Conservation (phyloP, 2,329 filamentous ascomycete genomes). For the Beauveria bassiana region DNA sequence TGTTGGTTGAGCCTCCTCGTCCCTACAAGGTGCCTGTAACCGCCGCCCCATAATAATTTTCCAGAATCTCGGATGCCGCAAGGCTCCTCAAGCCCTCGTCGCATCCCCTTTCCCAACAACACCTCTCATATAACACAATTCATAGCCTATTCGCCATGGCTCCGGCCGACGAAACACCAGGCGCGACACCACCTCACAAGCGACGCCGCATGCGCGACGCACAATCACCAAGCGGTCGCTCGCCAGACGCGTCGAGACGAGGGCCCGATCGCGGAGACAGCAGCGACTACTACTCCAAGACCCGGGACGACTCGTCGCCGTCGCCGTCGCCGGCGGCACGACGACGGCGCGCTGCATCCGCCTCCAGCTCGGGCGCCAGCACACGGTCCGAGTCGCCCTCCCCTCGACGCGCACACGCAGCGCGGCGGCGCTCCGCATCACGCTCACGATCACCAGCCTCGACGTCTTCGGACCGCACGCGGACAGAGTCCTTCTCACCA, state of each 20-base stretch:
- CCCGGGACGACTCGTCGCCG: constrained; percentile 21
- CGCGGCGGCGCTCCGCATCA: constrained; percentile 24
- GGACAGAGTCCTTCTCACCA: constrained; percentile 22
- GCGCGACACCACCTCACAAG: constrained; percentile 23
- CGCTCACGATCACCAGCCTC: constrained; percentile 25
- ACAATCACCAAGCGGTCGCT: constrained; percentile 21
- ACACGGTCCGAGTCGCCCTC: constrained; percentile 30
- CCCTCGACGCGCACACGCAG: constrained; percentile 15
- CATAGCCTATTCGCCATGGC: constrained; percentile 19
- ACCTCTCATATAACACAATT: not conserved
- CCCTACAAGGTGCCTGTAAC: not conserved
- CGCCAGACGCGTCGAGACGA: constrained; percentile 12
- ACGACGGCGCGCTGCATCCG: constrained; percentile 21
- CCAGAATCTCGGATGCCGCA: not conserved
- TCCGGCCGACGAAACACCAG: constrained; percentile 19
- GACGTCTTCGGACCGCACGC: constrained; percentile 24
- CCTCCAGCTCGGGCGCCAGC: constrained; percentile 27
- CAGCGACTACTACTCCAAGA: constrained; percentile 20
- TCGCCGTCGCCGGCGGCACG: constrained; percentile 25
- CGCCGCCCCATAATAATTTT: constrained; percentile 8
- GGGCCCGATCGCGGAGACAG: constrained; percentile 13
- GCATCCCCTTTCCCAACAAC: not conserved
- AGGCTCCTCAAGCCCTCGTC: not conserved
- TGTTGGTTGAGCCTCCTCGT: not conserved
- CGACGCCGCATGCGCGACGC: constrained; percentile 25